Evolutionary conservation across 140 eudicot genomes (phyloP), one percentile per base, ranked within the genome.

Genomic region (Stevia rebaudiana): DNA sequence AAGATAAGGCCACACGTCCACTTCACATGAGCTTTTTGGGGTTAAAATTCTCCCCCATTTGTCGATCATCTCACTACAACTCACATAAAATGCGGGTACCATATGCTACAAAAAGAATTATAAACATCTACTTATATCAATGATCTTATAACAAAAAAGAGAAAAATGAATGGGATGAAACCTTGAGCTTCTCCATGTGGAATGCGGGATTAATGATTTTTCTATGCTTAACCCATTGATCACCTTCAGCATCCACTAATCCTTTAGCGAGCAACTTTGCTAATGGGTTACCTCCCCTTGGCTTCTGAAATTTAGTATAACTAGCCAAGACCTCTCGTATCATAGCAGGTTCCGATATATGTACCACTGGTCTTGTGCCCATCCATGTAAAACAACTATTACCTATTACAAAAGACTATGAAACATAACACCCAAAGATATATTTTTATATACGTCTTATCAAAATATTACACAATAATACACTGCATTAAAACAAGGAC

Each of bases 1-100:
- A 18, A 73, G 53, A 56, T 65, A 19, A 6, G 78, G 61, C 78
- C 72, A 78, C 3, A 81, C 75, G 51, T 84, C 85, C 3, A 84
- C 16, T 43, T 76, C 88, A 47, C 68, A 16, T 0, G 79, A 76
- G 37, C 68, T 58, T 36, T 77, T 53, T 18, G 62, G 19, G 23
- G 58, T 15, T 22, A 56, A 55, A 48, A 72, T 18, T 31, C 40
- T 59, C 8, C 68, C 79, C 85, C 85, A 76, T 49, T 80, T 61
- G 15, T 31, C n/a, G 18, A 72, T 48, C 76, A 80, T 62, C 65
- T 80, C 76, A 3, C 3, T 3, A 21, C 76, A 80, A 57, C 85
- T 53, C 25, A 44, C 5, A 37, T 63, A 55, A 40, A 76, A 56
- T 30, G 82, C 79, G 1, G 85, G 79, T 22, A 71, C 55, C 85